A percentile compares a stretch with the other conserved stretches of the same genome.
These are phyloP conservation scores for Eudorina sp. DNA, from an alignment of 139 green algal genomes.

Conservation along the genomic window DNA sequence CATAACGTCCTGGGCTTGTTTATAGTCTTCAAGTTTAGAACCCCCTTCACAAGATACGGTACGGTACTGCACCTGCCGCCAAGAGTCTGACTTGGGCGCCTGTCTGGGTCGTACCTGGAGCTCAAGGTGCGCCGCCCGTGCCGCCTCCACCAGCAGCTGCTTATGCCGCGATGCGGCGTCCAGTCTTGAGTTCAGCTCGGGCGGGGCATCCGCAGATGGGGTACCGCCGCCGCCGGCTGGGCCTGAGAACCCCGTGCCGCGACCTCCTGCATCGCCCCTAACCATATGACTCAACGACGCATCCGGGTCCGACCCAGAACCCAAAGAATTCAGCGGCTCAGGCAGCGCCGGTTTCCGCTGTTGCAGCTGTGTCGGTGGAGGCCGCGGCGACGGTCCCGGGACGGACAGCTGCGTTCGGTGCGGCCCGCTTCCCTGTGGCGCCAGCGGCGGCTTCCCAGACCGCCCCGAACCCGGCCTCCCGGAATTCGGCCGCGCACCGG, in stretches of 20 bases:
- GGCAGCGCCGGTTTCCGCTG: background rate
- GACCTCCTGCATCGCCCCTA: too few relatives aligned
- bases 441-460: slow-evolving; percentile 1
- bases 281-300: too few relatives aligned
- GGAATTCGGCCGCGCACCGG: background rate
- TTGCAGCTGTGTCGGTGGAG: background rate
- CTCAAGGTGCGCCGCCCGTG: background rate
- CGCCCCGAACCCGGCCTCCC: background rate
- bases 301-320: too few relatives aligned
- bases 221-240: too few relatives aligned
- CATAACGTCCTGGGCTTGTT: too few relatives aligned
- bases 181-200: background rate
- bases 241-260: background rate
- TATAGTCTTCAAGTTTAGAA: too few relatives aligned
- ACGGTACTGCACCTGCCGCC: too few relatives aligned
- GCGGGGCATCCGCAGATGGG: background rate
- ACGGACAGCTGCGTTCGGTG: background rate
- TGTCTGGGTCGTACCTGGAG: slow-evolving; percentile 3
- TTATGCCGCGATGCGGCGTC: background rate
- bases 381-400: background rate
- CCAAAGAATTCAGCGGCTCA: too few relatives aligned
- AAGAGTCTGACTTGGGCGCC: too few relatives aligned
- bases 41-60: too few relatives aligned
- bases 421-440: background rate
- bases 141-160: slow-evolving; percentile 1